These are phyloP conservation scores for Jatropha multifida DNA, from an alignment of 441 rosid species.

Conservation along the genomic window DNA sequence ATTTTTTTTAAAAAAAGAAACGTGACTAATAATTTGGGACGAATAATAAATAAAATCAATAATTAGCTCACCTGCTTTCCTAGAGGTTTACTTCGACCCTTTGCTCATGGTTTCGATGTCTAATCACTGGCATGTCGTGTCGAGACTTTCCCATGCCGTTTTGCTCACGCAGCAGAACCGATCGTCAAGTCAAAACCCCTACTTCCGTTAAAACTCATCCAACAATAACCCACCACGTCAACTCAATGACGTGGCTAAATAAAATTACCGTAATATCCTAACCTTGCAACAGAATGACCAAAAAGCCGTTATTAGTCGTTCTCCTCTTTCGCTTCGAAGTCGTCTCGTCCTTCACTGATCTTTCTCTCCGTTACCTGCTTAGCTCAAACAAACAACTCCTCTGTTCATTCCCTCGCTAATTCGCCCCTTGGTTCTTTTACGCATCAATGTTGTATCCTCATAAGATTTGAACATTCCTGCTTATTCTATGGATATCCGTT, in stretches of 20 bases:
- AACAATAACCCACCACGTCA: constrained; percentile 7
- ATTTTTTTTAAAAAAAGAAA: too few species aligned
- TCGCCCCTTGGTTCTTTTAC: not conserved
- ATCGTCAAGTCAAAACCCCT: too few species aligned
- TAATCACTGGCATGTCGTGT: too few species aligned
- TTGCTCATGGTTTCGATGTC: too few species aligned
- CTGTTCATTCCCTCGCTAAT: not conserved
- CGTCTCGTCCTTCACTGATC: constrained; percentile 14
- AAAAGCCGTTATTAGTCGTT: constrained; percentile 1
- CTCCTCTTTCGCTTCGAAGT: constrained; percentile 1
- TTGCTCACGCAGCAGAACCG: too few species aligned
- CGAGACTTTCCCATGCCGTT: too few species aligned
- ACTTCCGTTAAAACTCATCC: not conserved
- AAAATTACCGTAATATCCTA: not conserved
- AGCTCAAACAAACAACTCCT: not conserved
- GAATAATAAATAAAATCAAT: too few species aligned
- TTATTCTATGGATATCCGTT: constrained; percentile 45
- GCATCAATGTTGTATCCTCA: constrained; percentile 37
- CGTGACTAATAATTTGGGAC: too few species aligned
- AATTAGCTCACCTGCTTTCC: too few species aligned
- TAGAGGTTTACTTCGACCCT: too few species aligned
- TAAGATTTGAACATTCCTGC: not conserved
- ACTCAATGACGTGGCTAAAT: not conserved
- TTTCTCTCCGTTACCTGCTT: not conserved
- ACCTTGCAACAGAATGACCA: not conserved